Percentiles rank a stretch among this genome's conserved stretches.
Evolutionary conservation across 768 basidiomycete species (phyloP).

Genomic region (Suillus lakei): DNA sequence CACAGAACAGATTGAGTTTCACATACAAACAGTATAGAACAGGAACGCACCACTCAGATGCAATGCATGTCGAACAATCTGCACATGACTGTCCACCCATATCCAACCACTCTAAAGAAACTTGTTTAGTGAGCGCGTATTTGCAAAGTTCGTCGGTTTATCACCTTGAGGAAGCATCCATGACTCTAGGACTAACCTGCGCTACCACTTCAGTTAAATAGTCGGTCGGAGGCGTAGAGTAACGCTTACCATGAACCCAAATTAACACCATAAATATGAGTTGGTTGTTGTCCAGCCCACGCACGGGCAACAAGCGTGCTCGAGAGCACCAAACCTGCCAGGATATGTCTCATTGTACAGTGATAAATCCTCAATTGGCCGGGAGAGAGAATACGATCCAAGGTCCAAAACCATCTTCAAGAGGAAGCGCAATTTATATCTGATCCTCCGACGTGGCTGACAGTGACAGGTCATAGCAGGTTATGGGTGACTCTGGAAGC

Average conservation of each 20-base stretch:
- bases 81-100: slow-evolving; percentile 75
- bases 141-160: background rate
- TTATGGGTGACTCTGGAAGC: background rate
- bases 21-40: background rate
- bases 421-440: background rate
- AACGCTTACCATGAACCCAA: slow-evolving; percentile 61
- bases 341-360: slow-evolving; percentile 23
- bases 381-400: background rate
- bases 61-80: slow-evolving; percentile 67
- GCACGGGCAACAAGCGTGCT: slow-evolving; percentile 20
- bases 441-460: background rate
- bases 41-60: slow-evolving; percentile 61
- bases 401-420: background rate
- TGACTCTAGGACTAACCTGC: slow-evolving; percentile 77
- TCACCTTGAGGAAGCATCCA: slow-evolving; percentile 82
- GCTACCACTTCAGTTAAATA: slow-evolving; percentile 12
- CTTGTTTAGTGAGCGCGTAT: slow-evolving; percentile 1
- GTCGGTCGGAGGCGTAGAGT: background rate
- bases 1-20: background rate
- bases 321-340: slow-evolving; percentile 18
- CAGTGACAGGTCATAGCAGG: background rate
- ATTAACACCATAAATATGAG: slow-evolving; percentile 74
- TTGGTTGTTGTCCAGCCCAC: slow-evolving; percentile 22
- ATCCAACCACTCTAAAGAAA: slow-evolving; percentile 58
- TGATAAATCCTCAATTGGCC: background rate